Conservation (phyloP, 768 basidiomycete genomes). For the Lactifluus subvellereus region DNA sequence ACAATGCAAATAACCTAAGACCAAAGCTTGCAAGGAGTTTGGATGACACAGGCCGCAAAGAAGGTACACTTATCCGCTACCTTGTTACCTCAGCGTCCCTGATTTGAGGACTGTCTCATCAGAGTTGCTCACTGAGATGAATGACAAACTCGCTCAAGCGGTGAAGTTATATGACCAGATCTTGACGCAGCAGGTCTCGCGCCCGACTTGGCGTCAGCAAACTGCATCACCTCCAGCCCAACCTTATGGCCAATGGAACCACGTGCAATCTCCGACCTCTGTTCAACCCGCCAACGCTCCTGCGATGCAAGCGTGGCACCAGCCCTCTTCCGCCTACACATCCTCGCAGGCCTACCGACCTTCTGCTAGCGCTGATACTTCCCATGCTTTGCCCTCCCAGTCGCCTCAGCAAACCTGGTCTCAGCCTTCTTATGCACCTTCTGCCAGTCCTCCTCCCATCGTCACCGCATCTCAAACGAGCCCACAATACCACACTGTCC, state of each 20-base stretch:
- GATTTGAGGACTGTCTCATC: constrained; percentile 5
- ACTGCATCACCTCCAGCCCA: constrained; percentile 6
- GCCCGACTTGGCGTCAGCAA: constrained; percentile 43
- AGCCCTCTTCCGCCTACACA: constrained; percentile 11
- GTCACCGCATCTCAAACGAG: constrained; percentile 3
- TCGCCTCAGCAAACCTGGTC: constrained; percentile 17
- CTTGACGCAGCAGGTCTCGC: constrained; percentile 75
- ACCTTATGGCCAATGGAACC: constrained; percentile 15
- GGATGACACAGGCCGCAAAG: constrained; percentile 81
- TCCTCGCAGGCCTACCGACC: constrained; percentile 7
- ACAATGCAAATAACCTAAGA: constrained; percentile 70
- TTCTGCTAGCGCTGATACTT: background rate
- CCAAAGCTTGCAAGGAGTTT: constrained; percentile 80
- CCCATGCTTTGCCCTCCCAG: background rate
- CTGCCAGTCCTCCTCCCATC: constrained; percentile 3
- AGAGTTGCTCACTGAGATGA: constrained; percentile 92
- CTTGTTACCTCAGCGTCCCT: background rate
- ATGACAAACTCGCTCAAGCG: constrained; percentile 87
- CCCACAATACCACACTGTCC: constrained; percentile 27
- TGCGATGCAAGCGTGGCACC: background rate
- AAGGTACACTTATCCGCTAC: constrained; percentile 47
- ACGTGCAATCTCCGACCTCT: background rate
- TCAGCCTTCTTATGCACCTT: constrained; percentile 10
- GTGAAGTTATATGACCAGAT: constrained; percentile 89
- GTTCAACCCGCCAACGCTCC: background rate